phyloP scores from a whole-genome alignment of 148 eudicot species.

The Beta vulgaris region DNA sequence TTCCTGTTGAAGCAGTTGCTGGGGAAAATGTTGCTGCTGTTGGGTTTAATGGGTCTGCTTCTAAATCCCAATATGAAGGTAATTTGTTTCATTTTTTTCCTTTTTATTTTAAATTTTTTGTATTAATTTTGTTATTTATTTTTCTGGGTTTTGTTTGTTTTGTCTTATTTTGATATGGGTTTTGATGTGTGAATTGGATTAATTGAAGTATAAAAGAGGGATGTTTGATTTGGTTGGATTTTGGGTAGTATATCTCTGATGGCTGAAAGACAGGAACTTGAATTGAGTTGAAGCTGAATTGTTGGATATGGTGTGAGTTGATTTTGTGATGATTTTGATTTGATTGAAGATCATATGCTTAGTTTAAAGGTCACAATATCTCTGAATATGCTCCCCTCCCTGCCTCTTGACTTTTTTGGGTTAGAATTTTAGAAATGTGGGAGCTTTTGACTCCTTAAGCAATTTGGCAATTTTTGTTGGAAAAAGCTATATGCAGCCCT shows the following conservation, averaged over 20 bases:
- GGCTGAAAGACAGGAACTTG: not conserved
- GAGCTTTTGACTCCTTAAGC: not conserved
- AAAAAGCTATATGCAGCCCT: no score
- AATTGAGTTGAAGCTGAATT: not conserved
- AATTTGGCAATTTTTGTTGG: not conserved
- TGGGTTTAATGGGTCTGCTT: constrained; percentile 41
- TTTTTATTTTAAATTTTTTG: not conserved
- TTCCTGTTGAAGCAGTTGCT: constrained; percentile 45
- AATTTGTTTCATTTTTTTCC: not conserved
- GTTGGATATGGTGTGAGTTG: not conserved
- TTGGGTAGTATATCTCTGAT: not conserved
- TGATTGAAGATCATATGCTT: not conserved
- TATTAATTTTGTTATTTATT: not conserved
- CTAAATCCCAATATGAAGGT: constrained; percentile 42
- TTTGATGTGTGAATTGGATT: constrained; percentile 4
- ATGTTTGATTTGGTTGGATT: not conserved
- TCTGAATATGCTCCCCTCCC: no score
- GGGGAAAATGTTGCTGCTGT: constrained; percentile 33
- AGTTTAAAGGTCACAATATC: not conserved
- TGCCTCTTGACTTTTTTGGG: not conserved
- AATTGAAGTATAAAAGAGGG: not conserved
- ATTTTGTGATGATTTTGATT: not conserved
- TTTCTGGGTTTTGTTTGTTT: constrained; percentile 9
- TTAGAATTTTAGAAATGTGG: not conserved
- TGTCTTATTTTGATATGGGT: constrained; percentile 7